These are phyloP conservation scores for Xerocomus potaroensis DNA, from an alignment of 768 basidiomycete genomes.

Conservation along the genomic window DNA sequence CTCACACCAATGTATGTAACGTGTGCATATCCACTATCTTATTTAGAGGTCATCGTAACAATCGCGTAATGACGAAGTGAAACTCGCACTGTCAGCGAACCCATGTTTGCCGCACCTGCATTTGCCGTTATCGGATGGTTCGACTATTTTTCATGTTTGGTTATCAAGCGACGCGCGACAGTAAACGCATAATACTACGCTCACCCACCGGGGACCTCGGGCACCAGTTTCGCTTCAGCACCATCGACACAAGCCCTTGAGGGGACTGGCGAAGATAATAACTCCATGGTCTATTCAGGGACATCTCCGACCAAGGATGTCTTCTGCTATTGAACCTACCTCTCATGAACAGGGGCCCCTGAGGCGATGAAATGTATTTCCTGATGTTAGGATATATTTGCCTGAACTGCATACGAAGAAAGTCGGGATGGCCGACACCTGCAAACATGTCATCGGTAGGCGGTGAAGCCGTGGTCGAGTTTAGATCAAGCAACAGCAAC, in stretches of 20 bases:
- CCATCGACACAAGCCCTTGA: neutral
- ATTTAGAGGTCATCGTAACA: neutral
- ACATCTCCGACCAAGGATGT: neutral
- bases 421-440: neutral
- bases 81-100: constrained; percentile 1
- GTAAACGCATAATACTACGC: too few relatives aligned
- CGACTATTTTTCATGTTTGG: constrained; percentile 7
- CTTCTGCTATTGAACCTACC: neutral
- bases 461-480: neutral
- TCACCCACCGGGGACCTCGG: constrained; percentile 6
- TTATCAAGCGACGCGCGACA: too few relatives aligned
- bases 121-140: constrained; percentile 3
- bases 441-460: neutral
- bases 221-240: neutral
- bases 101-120: too few relatives aligned
- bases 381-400: neutral
- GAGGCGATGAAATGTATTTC: neutral
- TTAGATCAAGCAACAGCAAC: neutral
- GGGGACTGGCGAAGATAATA: neutral
- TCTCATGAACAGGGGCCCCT: neutral
- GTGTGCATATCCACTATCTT: neutral
- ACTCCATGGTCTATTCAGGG: neutral
- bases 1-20: constrained; percentile 5
- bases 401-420: too few relatives aligned
- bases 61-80: constrained; percentile 3